Base-by-base conservation (phyloP, 805 yeast genomes). In the Sugiyamaella floridensis region DNA sequence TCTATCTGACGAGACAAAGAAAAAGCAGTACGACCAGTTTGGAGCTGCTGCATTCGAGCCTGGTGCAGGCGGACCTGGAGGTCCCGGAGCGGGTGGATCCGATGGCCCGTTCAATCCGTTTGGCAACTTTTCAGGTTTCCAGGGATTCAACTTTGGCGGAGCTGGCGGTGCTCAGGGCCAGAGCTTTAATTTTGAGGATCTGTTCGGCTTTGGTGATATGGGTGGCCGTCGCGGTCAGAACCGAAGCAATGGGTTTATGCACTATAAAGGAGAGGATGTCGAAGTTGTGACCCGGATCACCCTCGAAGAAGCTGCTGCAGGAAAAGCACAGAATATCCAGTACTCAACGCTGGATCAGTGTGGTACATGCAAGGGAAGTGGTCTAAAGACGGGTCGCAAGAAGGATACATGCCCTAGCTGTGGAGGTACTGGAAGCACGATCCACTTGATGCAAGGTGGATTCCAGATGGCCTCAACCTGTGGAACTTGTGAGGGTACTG, bases 391-490 rank as follows among this genome's bases (percentile, higher is more conserved):
- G 12, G 92, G 90, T 26, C 80, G 80, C 55, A 78, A 79, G 68
- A 85, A 87, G 64, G 71, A 81, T 10, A 86, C 96, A 0, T 93
- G 99, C 75, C 72, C 80, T 0, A 71, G 87, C 2, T 93, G 99
- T 74, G 88, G 89, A 52, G 99, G 99, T 53, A 80, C 96, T 0
- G 99, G 99, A 4, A 85, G 90, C 37, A 81, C 85, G 15, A 85
- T 89, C 18, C 97, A 92, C 62, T 76, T 82, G 46, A 77, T 86
- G 65, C 84, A 84, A 60, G 97, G 95, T 3, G 98, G 98, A 0
- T 93, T 92, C 78, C 97, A 90, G 63, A 89, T 93, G 96, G 84
- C 96, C 2, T 82, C 96, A 0, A 89, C 97, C 11, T 93, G 99
- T 77, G 76, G 76, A 48, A 72, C 82, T 2, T 93, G 99, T 75